These are phyloP conservation scores for Trypanosoma platydactyli DNA, from an alignment of 208 protist species.

Conservation along the genomic window DNA sequence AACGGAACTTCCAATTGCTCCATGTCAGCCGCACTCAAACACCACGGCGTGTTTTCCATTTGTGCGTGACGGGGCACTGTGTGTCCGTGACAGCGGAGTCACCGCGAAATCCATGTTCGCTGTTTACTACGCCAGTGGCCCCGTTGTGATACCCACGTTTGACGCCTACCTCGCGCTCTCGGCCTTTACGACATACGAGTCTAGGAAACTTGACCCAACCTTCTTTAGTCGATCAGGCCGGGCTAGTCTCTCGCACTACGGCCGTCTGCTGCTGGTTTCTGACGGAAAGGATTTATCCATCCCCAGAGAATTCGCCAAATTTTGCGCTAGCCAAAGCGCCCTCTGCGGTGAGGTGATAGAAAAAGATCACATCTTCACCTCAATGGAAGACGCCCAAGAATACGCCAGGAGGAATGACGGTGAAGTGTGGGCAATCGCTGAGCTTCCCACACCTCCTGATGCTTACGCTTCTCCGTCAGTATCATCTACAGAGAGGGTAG, in stretches of 20 bases:
- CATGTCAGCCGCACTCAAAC: slow-evolving; percentile 36
- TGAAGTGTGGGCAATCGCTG: slow-evolving; percentile 75
- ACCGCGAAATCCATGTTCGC: slow-evolving; percentile 32
- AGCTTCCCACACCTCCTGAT: slow-evolving; percentile 36
- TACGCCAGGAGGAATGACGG: slow-evolving; percentile 52
- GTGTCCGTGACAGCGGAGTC: slow-evolving; percentile 5
- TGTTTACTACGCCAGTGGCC: slow-evolving; percentile 42
- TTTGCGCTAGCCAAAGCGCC: slow-evolving; percentile 39
- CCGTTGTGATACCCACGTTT: slow-evolving; percentile 40
- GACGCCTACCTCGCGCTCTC: slow-evolving; percentile 59
- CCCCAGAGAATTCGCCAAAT: slow-evolving; percentile 47
- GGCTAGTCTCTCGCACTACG: slow-evolving; percentile 64
- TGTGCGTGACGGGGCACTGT: slow-evolving; percentile 25
- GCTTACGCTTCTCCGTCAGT: neutral
- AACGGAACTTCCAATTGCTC: neutral
- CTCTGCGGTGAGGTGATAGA: slow-evolving; percentile 60
- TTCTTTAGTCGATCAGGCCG: slow-evolving; percentile 53
- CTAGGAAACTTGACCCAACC: slow-evolving; percentile 30
- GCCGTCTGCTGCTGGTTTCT: slow-evolving; percentile 62
- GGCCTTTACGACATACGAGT: slow-evolving; percentile 44
- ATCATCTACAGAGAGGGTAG: neutral
- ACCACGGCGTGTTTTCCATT: slow-evolving; percentile 35
- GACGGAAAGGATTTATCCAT: slow-evolving; percentile 22
- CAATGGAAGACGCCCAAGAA: slow-evolving; percentile 42
- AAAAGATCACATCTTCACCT: slow-evolving; percentile 32